Percentiles rank a stretch among this genome's conserved stretches.
These are phyloP conservation scores for Phytophthora niederhauseri DNA, from an alignment of 352 stramenopile genomes.

Conservation along the genomic window DNA sequence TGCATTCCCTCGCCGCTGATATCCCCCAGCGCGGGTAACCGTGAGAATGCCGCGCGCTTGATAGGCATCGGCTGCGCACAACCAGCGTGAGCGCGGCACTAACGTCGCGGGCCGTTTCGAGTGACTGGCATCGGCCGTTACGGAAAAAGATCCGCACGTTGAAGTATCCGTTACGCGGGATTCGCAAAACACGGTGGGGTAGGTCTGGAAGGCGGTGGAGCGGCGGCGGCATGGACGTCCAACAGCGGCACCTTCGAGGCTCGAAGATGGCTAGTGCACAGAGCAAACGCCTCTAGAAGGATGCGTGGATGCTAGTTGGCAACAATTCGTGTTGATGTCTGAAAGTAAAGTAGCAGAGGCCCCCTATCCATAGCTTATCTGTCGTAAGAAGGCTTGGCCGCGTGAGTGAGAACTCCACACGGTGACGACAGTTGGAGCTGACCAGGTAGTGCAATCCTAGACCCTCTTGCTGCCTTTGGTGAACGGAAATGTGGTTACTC, in stretches of 20 bases:
- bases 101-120: constrained; percentile 15
- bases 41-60: constrained; percentile 6
- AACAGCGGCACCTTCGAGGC: too few relatives aligned
- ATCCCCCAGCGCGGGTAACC: constrained; percentile 19
- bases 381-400: too few relatives aligned
- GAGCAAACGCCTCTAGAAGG: too few relatives aligned
- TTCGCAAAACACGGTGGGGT: background rate
- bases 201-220: background rate
- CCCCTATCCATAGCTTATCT: too few relatives aligned
- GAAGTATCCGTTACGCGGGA: background rate
- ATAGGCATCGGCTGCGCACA: constrained; percentile 18
- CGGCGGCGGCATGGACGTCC: too few relatives aligned
- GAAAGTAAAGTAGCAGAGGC: too few relatives aligned
- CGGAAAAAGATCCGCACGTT: constrained; percentile 21
- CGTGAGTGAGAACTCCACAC: too few relatives aligned
- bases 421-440: background rate
- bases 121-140: constrained; percentile 23
- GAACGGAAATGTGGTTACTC: background rate
- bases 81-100: background rate
- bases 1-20: background rate
- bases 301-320: too few relatives aligned
- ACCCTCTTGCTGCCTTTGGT: background rate
- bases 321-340: too few relatives aligned
- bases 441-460: background rate
- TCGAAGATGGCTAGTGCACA: too few relatives aligned